phyloP scores from a whole-genome alignment of 106 monocot genomes.

The Dendrobium officinale region DNA sequence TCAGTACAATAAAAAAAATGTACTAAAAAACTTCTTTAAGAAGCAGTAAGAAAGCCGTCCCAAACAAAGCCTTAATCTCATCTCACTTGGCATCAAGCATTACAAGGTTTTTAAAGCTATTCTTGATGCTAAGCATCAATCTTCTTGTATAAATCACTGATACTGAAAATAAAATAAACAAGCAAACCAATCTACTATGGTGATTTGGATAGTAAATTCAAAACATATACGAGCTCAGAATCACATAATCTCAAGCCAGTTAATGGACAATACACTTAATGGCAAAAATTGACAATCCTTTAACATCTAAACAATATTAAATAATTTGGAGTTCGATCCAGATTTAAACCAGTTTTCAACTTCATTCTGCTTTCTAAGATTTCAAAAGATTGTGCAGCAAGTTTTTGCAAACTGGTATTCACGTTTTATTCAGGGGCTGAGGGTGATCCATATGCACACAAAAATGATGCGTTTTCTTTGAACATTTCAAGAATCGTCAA shows the following conservation, averaged over 20 bases:
- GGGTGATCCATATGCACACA: neutral
- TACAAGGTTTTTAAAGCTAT: neutral
- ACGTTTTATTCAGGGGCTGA: neutral
- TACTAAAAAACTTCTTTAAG: too few relatives aligned
- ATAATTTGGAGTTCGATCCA: neutral
- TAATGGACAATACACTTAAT: neutral
- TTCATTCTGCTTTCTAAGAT: neutral
- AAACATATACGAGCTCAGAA: neutral
- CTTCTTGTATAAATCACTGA: neutral
- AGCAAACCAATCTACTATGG: neutral
- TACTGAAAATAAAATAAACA: neutral
- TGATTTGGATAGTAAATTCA: neutral
- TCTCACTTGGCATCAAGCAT: neutral
- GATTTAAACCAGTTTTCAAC: neutral
- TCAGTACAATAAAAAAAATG: too few relatives aligned
- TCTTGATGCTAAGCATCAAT: neutral
- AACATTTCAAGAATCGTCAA: neutral
- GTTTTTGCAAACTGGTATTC: neutral
- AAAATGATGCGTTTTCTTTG: neutral
- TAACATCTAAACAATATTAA: neutral
- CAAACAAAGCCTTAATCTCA: neutral
- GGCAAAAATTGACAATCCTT: neutral
- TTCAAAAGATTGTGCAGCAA: neutral
- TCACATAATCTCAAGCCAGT: neutral
- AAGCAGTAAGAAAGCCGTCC: too few relatives aligned